A percentile compares a stretch with the other conserved stretches of the same genome.
phyloP scores from a whole-genome alignment of 2,329 filamentous ascomycete species.

The Pseudogymnoascus sp. region DNA sequence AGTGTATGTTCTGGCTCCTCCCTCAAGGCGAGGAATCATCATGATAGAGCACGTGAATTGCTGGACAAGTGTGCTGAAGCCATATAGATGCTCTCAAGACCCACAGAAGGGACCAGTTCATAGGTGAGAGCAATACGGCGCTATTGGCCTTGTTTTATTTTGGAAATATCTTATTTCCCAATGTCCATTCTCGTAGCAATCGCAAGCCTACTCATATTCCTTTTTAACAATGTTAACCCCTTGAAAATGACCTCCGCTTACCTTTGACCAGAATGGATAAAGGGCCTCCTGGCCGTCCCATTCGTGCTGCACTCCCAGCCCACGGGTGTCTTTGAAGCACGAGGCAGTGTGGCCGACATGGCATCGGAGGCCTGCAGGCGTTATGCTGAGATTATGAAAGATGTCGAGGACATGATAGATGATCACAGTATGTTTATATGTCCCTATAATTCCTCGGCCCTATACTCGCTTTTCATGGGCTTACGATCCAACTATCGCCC shows the following conservation, averaged over 20 bases:
- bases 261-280: constrained; percentile 73
- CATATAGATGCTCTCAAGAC: constrained; percentile 62
- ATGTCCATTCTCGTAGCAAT: not conserved
- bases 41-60: constrained; percentile 16
- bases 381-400: constrained; percentile 91
- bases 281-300: constrained; percentile 84
- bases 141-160: not conserved
- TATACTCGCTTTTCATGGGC: not conserved
- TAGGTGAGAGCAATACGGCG: constrained; percentile 43
- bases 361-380: constrained; percentile 74
- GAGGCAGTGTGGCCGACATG: constrained; percentile 60
- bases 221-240: not conserved
- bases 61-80: not conserved
- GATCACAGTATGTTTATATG: constrained; percentile 64
- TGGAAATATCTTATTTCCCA: not conserved
- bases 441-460: constrained; percentile 7
- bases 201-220: not conserved
- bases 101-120: constrained; percentile 84
- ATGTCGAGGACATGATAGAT: constrained; percentile 84
- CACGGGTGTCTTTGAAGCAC: constrained; percentile 70
- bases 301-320: constrained; percentile 96
- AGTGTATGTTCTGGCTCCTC: constrained; percentile 49
- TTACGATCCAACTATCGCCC: not conserved
- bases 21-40: not conserved
- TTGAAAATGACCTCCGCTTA: constrained; percentile 6